Evolutionary conservation across 139 green algal genomes (phyloP), one percentile per base, ranked within the genome.

Genomic region (Pedinophyceae sp.): DNA sequence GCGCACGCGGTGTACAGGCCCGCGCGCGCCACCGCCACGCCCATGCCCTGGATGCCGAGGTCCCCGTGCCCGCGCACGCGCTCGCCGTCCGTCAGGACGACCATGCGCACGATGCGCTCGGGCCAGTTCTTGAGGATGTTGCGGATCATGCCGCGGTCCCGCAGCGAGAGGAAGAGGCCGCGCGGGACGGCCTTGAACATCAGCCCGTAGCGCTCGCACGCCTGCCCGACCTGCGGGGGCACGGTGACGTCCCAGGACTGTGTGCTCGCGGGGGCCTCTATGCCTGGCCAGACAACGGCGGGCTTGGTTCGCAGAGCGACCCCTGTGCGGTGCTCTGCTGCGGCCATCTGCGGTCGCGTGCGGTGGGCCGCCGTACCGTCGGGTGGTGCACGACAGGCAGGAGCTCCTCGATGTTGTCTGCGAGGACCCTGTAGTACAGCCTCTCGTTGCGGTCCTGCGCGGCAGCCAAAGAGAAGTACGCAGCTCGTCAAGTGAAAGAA

Each of bases 371-470:
- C n/a, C n/a, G n/a, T n/a, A 87, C 69, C 1, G 77, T 82, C 25
- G 80, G 78, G 23, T 74, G 61, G 28, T 77, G 57, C 29, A 90
- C 58, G 26, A 94, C 60, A 0, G 83, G 84, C 63, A 88, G 60
- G 54, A 94, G 73, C 75, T 92, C 83, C 62, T 88, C 80, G 25
- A 89, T 74, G 67, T 90, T 69, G 49, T 87, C 71, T 47, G 69
- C 50, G 30, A 94, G 65, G 41, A 94, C 81, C 10, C 81, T 66
- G 69, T 86, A 87, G 70, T 88, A 94, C 0, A 94, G 76, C 16
- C 76, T 67, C 66, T 94, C 82, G 57, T 93, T 94, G 41, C 86
- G 69, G 61, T 91, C 82, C 60, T 84, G 73, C n/a, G n/a, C n/a
- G n/a, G n/a, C n/a, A n/a, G n/a, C n/a, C n/a, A n/a, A n/a, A n/a